Evolutionary conservation across 164 flowering plant species (phyloP).

Genomic region (Buxus sempervirens): DNA sequence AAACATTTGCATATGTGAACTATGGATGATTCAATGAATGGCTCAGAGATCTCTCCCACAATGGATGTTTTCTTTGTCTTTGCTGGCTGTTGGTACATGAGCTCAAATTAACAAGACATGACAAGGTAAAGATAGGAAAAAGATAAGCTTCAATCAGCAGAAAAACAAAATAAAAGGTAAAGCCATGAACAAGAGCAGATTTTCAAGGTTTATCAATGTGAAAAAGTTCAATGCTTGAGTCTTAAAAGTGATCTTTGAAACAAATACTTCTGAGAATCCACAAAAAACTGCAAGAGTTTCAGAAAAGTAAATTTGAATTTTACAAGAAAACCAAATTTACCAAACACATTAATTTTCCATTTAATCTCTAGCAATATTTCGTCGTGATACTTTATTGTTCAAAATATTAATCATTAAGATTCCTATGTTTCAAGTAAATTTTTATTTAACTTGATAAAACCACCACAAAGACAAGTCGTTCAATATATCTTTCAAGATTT

Average conservation of each 20-base stretch:
- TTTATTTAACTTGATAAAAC: not conserved
- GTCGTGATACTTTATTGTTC: too few relatives aligned
- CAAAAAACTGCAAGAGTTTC: not conserved
- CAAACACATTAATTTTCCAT: too few relatives aligned
- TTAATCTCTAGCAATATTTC: too few relatives aligned
- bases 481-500: not conserved
- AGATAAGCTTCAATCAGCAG: not conserved
- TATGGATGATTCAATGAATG: conserved; percentile 46
- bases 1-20: conserved; percentile 46
- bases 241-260: not conserved
- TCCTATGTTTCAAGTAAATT: too few relatives aligned
- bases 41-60: conserved; percentile 35
- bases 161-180: too few relatives aligned
- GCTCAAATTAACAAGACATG: conserved; percentile 7
- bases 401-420: too few relatives aligned
- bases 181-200: too few relatives aligned
- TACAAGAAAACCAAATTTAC: too few relatives aligned
- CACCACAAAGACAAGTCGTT: not conserved
- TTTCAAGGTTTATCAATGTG: not conserved
- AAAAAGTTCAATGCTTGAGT: not conserved
- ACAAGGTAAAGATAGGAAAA: not conserved
- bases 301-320: too few relatives aligned
- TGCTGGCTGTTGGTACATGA: conserved; percentile 32
- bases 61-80: conserved; percentile 22
- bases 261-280: not conserved